Evolutionary conservation across 768 basidiomycete species (phyloP), one percentile per base, ranked within the genome.

Genomic region (Hygrocybe coccinea): DNA sequence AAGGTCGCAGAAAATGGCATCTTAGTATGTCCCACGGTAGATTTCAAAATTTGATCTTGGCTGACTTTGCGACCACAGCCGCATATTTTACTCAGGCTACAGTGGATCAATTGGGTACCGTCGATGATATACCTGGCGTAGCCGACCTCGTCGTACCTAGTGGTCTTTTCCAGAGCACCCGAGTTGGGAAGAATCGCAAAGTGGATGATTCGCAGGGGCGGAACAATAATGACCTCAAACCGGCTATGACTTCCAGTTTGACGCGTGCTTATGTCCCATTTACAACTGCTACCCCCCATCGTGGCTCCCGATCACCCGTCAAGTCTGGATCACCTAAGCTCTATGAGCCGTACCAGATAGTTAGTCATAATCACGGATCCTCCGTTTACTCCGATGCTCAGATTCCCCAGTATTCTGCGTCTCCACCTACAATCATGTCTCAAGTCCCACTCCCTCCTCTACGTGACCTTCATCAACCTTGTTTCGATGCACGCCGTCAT

Each of bases 71-170:
- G 14, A 22, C 54, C 59, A 19, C 69, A 91, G 89, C 87, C 67
- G 87, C 89, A 3, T 91, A 91, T 69, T 91, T 89, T 66, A 88
- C 89, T 25, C 87, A 89, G 60, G 73, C 78, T 3, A 88, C 86
- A 0, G 82, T 89, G 24, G 86, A 89, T 66, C 74, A 82, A 41
- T 75, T 91, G 36, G 77, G 80, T 44, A 86, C 84, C 4, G 81
- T 91, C 50, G 88, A 91, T 59, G 82, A 87, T 58, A 74, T 87
- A 63, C 76, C 76, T 11, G 69, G 69, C 21, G 75, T 91, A 12
- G 74, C 77, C 34, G 81, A 82, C 53, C 73, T 89, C 47, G 67
- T 72, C n/a, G 81, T 89, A 0, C 86, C 89, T 2, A 77, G 83
- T 0, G 84, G 82, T 11, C 68, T 82, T 50, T 89, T 88, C 70